Evolutionary conservation across 768 basidiomycete genomes (phyloP).

Genomic region (Scleroderma bovista): DNA sequence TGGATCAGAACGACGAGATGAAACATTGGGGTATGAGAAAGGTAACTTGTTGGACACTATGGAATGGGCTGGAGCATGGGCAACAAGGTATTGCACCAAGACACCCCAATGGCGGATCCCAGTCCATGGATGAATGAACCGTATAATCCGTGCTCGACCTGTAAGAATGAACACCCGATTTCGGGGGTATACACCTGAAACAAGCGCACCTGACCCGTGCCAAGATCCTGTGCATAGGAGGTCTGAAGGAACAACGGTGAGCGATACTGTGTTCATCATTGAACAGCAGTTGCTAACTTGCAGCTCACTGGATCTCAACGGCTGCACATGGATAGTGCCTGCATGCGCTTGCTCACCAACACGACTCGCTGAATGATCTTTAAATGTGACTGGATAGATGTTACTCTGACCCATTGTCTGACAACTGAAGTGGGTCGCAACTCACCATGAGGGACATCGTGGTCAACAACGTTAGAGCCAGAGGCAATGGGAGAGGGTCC

Average conservation of each 20-base stretch:
- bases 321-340: constrained; percentile 69
- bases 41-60: constrained; percentile 75
- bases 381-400: constrained; percentile 57
- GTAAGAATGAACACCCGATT: neutral
- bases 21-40: neutral
- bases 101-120: constrained; percentile 61
- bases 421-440: constrained; percentile 3
- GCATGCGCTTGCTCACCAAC: constrained; percentile 19
- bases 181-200: neutral
- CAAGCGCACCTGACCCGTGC: constrained; percentile 47
- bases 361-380: constrained; percentile 41
- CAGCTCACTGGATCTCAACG: constrained; percentile 81
- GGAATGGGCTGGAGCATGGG: constrained; percentile 81
- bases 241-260: constrained; percentile 42
- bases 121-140: constrained; percentile 73
- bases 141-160: constrained; percentile 82
- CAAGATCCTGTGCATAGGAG: constrained; percentile 88
- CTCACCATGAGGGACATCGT: constrained; percentile 60
- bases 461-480: constrained; percentile 62
- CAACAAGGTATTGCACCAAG: constrained; percentile 78
- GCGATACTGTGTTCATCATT: neutral
- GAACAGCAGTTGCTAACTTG: constrained; percentile 47
- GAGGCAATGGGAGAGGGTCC: constrained; percentile 32
- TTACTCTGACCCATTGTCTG: constrained; percentile 10
- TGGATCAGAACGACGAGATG: constrained; percentile 12